phyloP scores from a whole-genome alignment of 108 stramenopile genomes.

The Skeletonema tropicum region DNA sequence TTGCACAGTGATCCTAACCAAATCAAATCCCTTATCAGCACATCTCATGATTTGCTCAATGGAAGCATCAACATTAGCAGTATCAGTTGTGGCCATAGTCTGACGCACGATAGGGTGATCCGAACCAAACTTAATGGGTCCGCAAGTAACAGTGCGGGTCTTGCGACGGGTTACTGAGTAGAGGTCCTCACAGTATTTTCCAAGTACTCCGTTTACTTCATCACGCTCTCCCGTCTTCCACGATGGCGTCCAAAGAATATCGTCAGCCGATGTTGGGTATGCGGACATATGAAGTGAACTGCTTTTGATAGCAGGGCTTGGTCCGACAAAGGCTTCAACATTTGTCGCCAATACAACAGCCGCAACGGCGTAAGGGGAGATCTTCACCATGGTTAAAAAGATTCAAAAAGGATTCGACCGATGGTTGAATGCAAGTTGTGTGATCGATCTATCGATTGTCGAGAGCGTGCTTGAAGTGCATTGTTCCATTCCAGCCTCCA shows the following conservation, averaged over 20 bases:
- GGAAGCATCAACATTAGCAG: slow-evolving; percentile 92
- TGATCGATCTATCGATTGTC: background rate
- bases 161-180: slow-evolving; percentile 72
- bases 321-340: slow-evolving; percentile 41
- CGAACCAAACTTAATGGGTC: slow-evolving; percentile 93
- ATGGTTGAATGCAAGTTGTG: background rate
- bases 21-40: slow-evolving; percentile 92
- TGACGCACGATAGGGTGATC: slow-evolving; percentile 96
- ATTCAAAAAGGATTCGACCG: background rate
- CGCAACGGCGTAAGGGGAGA: slow-evolving; percentile 39
- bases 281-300: slow-evolving; percentile 18
- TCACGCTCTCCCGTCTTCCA: slow-evolving; percentile 86
- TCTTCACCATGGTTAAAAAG: slow-evolving; percentile 21
- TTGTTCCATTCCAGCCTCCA: background rate
- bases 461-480: background rate
- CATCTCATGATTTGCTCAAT: slow-evolving; percentile 96
- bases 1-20: slow-evolving; percentile 96
- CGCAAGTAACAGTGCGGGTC: slow-evolving; percentile 85
- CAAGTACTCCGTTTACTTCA: slow-evolving; percentile 68
- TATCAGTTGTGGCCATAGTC: slow-evolving; percentile 97
- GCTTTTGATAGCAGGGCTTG: slow-evolving; percentile 6
- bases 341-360: slow-evolving; percentile 46
- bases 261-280: slow-evolving; percentile 46
- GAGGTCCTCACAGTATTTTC: slow-evolving; percentile 87
- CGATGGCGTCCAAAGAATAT: slow-evolving; percentile 89